A percentile compares a stretch with the other conserved stretches of the same genome.
phyloP scores from a whole-genome alignment of 805 yeast genomes.

The Spathaspora girioi region DNA sequence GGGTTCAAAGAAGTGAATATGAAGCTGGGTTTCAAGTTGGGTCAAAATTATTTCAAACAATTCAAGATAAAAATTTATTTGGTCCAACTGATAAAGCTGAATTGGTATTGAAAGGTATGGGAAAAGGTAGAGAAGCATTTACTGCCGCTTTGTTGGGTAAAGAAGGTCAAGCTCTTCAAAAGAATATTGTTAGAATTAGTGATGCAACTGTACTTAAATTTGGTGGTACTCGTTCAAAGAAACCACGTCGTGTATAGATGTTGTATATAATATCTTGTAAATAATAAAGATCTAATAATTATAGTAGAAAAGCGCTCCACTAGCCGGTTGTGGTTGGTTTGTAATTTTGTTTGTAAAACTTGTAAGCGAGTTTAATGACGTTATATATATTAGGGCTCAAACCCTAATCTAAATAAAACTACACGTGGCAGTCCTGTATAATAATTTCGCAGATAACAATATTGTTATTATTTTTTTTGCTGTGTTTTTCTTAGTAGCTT shows the following conservation, averaged over 20 bases:
- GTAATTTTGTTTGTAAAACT: too few relatives aligned
- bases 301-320: too few relatives aligned
- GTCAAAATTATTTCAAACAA: conserved; percentile 64
- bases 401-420: neutral
- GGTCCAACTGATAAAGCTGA: conserved; percentile 61
- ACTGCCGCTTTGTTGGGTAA: conserved; percentile 80
- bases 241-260: conserved; percentile 63
- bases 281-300: neutral
- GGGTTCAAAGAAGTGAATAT: conserved; percentile 85
- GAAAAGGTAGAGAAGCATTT: conserved; percentile 88
- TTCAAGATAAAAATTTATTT: conserved; percentile 58
- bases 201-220: conserved; percentile 82
- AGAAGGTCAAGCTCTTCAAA: conserved; percentile 73
- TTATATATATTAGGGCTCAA: neutral
- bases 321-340: too few relatives aligned
- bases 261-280: neutral
- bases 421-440: neutral
- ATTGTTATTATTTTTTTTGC: neutral
- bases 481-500: neutral
- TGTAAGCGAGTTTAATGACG: neutral
- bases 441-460: neutral
- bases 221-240: conserved; percentile 90
- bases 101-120: conserved; percentile 74
- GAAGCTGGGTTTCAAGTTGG: conserved; percentile 90
- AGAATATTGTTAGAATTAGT: conserved; percentile 63